Base-by-base conservation (phyloP, 2,329 filamentous ascomycete species). In the Cadophora sp. region DNA sequence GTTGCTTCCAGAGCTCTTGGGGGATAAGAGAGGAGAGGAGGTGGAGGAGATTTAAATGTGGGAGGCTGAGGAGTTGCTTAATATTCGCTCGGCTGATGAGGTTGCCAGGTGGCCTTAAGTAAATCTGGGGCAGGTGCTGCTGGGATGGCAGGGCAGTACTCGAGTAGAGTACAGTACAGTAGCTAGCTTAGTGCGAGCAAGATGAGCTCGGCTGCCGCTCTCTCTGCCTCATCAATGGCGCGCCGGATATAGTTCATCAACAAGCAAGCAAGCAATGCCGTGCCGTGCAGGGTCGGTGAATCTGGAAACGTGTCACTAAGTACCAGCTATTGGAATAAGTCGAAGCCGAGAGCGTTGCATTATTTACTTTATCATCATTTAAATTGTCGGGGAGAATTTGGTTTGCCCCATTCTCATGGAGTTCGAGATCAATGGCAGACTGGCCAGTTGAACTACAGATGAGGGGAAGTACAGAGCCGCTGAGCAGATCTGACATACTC, bases 1-100 rank as follows among this genome's bases (percentile, higher is more conserved):
- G 53, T 69, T 76, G 74, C 73, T 76, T 74, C 73, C 73, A 73
- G 74, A 74, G 75, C 72, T 73, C 69, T 68, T 61, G 11, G 64
- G 67, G 67, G 68, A 68, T 71, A 64, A 68, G 58, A 19, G 62
- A 67, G 64, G 50, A 60, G 61, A 43, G 34, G 51, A 40, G 12
- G n/a, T 19, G 12, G 22, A 37, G 61, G 31, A 48, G 29, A 51
- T 27, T 66, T 62, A 68, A 64, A 64, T 68, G 63, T 62, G 68
- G 56, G 60, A 68, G 64, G 66, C 29, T 71, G 50, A 65, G 67
- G 50, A 60, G 60, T 63, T 64, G 58, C 58, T 50, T 70, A 63
- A 62, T 61, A 65, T 50, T 66, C 29, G 50, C 53, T 65, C 51
- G 62, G 50, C 51, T 31, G 62, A 27, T 34, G 51, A 40, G 46